Evolutionary conservation across 305 asterid species (phyloP), one percentile per base, ranked within the genome.

Genomic region (Withania somnifera): DNA sequence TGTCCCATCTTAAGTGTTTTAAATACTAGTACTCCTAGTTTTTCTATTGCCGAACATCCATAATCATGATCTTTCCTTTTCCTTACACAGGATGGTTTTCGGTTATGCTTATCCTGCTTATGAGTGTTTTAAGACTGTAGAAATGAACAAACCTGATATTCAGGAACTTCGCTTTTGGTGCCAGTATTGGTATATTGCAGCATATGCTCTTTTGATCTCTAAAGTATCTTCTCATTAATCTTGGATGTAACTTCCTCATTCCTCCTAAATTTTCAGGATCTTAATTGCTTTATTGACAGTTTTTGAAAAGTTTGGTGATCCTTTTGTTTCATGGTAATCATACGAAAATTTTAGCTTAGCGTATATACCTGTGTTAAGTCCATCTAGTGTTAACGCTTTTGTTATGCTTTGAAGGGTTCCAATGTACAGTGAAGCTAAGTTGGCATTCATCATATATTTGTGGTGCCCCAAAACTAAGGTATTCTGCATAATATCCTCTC

Each of bases 381-480:
- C n/a, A 51, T 28, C 63, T 76, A 26, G 19, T 51, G 61, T n/a
- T 51, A 10, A 76, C 30, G 0, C 63, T 76, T 30, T 30, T 9
- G 61, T 83, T 60, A 20, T 45, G n/a, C 52, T 40, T 63, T 86
- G 80, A 76, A 90, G 93, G 92, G 84, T 90, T 84, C 92, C 92
- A 7, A 85, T 90, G 64, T 89, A 90, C 77, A 78, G 87, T 52
- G 94, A 90, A 87, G 88, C 89, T 54, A 89, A 90, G 86, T 78
- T 90, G 84, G 92, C 89, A 76, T 84, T 89, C n/a, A 77, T 88
- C 63, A 83, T 89, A 47, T 88, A 87, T 86, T 86, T 90, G 79
- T 90, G 94, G 94, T 86, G 84, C 79, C 92, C 94, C 47, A 89
- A 89, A 84, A 90, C 92, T 22, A 89, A 83, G 89, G 93, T 90